Evolutionary conservation across 805 yeast genomes (phyloP), one percentile per base, ranked within the genome.

Genomic region (Yarrowia osloensis): DNA sequence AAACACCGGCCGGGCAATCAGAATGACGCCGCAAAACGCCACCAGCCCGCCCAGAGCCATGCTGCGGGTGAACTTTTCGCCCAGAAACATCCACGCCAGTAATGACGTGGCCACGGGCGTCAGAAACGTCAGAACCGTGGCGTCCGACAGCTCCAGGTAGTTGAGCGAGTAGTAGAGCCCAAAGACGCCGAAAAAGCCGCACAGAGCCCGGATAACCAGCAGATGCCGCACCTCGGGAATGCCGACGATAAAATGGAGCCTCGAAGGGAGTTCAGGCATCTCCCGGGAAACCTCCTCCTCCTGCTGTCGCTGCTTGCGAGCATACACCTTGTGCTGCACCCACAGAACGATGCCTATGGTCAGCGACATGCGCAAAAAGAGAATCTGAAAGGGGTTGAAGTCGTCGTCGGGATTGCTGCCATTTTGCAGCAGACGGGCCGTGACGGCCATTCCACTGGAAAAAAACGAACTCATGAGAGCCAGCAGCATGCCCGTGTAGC

Each of bases 151-250:
- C 62, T 90, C 84, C 54, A 92, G 80, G 72, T 88, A 90, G 77
- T 85, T 81, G 70, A 92, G 78, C 0, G 96, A 85, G 74, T 81
- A 90, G 75, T 90, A 92, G 73, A 89, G 80, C 4, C 94, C 88
- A 73, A 88, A 88, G 6, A 91, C 96, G 3, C 97, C 96, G 67
- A 88, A 75, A 71, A 87, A 90, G 6, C 98, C 98, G 17, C 86
- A 81, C 1, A 82, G 59, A 0, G 97, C 97, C 69, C 97, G 80
- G 4, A 84, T 54, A 0, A 85, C 74, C 68, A 91, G 77, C 71
- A 84, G 80, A 62, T 75, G 72, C 15, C 97, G 79, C 42, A 85
- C 74, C 1, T 81, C 84, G 13, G 77, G 81, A 0, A 91, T 90
- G 0, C 97, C 97, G 70, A 86, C 6, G 4, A 61, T 61, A 40